Conservation (phyloP, 129 eudicot genomes). For the Tanacetum coccineum region DNA sequence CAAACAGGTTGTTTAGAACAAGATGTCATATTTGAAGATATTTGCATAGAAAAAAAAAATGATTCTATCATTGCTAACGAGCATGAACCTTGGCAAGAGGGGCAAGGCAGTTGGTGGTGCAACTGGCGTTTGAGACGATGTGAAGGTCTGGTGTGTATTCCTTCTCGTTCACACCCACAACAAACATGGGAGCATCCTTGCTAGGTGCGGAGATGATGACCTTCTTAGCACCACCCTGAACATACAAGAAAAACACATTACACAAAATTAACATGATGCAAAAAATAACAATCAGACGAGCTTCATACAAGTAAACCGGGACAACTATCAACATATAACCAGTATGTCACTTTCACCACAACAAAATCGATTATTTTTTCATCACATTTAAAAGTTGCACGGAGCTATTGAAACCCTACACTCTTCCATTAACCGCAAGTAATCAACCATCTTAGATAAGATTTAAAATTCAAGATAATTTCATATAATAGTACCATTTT, state of each 20-base stretch:
- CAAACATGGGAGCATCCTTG: slow-evolving; percentile 81
- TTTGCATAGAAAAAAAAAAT: too few species aligned
- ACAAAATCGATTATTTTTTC: not conserved
- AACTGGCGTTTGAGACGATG: slow-evolving; percentile 66
- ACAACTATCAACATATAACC: not conserved
- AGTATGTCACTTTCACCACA: too few species aligned
- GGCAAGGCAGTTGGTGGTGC: slow-evolving; percentile 75
- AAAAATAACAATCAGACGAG: not conserved
- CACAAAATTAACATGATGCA: not conserved
- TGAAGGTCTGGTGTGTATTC: slow-evolving; percentile 58
- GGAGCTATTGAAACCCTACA: too few species aligned
- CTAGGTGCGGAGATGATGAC: slow-evolving; percentile 67
- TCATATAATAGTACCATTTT: too few species aligned
- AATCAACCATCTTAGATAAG: too few species aligned
- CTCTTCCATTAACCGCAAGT: too few species aligned
- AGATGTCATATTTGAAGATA: too few species aligned
- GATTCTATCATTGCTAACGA: too few species aligned
- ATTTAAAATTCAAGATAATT: too few species aligned
- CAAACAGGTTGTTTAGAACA: too few species aligned
- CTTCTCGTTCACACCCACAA: slow-evolving; percentile 75
- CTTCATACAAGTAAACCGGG: not conserved
- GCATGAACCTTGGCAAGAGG: slow-evolving; percentile 77
- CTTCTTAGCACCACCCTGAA: slow-evolving; percentile 74
- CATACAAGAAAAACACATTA: not conserved
- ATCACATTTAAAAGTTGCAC: not conserved